Conservation (phyloP, 2,329 filamentous ascomycete species). For the Lecanosticta acicola region DNA sequence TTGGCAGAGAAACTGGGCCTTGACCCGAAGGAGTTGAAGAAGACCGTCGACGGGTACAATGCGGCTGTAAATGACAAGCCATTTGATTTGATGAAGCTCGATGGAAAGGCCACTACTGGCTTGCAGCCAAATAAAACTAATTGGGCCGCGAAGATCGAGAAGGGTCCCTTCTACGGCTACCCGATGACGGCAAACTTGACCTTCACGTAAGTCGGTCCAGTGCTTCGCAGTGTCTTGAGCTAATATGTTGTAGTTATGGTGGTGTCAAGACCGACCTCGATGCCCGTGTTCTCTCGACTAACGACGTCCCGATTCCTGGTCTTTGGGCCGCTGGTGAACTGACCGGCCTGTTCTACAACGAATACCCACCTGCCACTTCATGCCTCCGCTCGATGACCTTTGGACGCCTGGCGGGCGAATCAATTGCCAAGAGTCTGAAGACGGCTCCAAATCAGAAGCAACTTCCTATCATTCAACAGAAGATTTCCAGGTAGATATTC, state of each 20-base stretch:
- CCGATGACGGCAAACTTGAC: conserved; percentile 28
- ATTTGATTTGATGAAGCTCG: conserved; percentile 40
- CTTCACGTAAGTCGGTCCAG: conserved; percentile 26
- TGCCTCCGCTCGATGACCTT: conserved; percentile 33
- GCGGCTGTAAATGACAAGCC: conserved; percentile 36
- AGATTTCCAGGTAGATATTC: neutral
- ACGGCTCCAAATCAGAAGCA: neutral
- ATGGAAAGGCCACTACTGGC: conserved; percentile 37
- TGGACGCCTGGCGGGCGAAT: conserved; percentile 29
- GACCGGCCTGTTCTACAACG: conserved; percentile 34
- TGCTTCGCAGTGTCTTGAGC: too few relatives aligned
- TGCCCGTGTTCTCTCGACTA: conserved; percentile 36
- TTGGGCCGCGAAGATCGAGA: conserved; percentile 38
- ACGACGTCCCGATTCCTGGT: conserved; percentile 37
- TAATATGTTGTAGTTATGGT: too few relatives aligned
- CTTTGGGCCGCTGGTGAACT: conserved; percentile 33
- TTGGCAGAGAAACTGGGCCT: conserved; percentile 37
- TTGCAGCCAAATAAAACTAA: conserved; percentile 37
- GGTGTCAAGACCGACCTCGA: conserved; percentile 38
- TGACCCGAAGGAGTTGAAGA: conserved; percentile 34
- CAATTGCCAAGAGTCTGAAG: conserved; percentile 24
- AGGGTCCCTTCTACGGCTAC: conserved; percentile 37
- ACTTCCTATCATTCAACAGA: neutral
- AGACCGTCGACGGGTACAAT: conserved; percentile 39
- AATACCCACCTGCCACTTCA: conserved; percentile 33